A percentile compares a stretch with the other conserved stretches of the same genome.
phyloP scores from a whole-genome alignment of 352 stramenopile genomes.

The Pythium phragmitis region DNA sequence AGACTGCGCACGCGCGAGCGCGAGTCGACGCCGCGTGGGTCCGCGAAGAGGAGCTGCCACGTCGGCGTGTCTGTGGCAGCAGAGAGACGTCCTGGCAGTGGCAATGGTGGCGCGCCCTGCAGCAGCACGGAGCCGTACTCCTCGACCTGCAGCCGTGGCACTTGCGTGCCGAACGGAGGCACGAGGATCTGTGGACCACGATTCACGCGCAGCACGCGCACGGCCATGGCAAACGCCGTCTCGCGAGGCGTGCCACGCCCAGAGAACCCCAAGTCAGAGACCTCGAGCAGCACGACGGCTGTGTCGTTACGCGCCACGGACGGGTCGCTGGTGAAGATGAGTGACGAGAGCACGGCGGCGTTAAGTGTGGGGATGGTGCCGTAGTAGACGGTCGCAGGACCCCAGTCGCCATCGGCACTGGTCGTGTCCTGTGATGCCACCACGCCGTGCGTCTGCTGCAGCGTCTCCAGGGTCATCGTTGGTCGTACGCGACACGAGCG shows the following conservation, averaged over 20 bases:
- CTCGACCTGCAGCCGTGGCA: slow-evolving; percentile 40
- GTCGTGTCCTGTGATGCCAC: slow-evolving; percentile 15
- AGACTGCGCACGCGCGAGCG: slow-evolving; percentile 7
- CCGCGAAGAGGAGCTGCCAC: slow-evolving; percentile 29
- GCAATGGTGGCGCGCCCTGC: slow-evolving; percentile 30
- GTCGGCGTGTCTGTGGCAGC: neutral
- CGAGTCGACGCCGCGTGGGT: slow-evolving; percentile 3
- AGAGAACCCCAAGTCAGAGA: slow-evolving; percentile 17
- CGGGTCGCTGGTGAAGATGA: slow-evolving; percentile 33
- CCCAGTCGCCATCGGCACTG: slow-evolving; percentile 28
- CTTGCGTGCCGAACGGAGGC: slow-evolving; percentile 35
- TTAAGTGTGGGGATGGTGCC: slow-evolving; percentile 34
- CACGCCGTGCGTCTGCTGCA: slow-evolving; percentile 9
- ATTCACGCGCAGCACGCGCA: slow-evolving; percentile 39
- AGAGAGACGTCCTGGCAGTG: neutral
- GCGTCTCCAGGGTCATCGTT: neutral
- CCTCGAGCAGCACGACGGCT: slow-evolving; percentile 37
- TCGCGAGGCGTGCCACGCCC: slow-evolving; percentile 20
- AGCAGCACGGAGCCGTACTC: slow-evolving; percentile 42
- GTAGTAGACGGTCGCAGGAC: slow-evolving; percentile 6
- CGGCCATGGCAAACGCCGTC: slow-evolving; percentile 34
- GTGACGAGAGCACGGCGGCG: slow-evolving; percentile 31
- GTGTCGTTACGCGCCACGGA: slow-evolving; percentile 32
- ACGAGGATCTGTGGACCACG: slow-evolving; percentile 40
- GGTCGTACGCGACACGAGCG: slow-evolving; percentile 6